Conservation (phyloP, 805 yeast species). For the Sugiyamaella americana region DNA sequence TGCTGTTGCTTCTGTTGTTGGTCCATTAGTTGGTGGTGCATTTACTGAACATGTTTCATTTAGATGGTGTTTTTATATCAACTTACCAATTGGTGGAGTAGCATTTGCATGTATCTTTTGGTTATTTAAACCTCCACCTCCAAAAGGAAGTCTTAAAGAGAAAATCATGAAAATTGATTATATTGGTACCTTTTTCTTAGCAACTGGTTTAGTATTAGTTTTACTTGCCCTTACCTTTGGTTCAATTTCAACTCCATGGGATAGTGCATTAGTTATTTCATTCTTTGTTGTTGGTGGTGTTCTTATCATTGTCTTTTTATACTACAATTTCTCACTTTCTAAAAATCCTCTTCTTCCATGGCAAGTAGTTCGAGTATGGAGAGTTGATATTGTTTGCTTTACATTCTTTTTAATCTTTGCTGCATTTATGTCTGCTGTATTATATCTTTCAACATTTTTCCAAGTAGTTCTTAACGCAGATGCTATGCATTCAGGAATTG, state of each 20-base stretch:
- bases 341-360: neutral
- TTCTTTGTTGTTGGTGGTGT: slow-evolving; percentile 40
- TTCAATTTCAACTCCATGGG: slow-evolving; percentile 46
- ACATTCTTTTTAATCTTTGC: slow-evolving; percentile 10
- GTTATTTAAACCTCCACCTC: slow-evolving; percentile 27
- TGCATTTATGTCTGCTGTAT: slow-evolving; percentile 40
- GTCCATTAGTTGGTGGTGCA: slow-evolving; percentile 52
- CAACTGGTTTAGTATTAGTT: slow-evolving; percentile 38
- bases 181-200: slow-evolving; percentile 46
- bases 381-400: neutral
- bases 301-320: slow-evolving; percentile 38
- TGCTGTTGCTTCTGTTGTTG: slow-evolving; percentile 34
- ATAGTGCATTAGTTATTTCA: slow-evolving; percentile 43
- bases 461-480: slow-evolving; percentile 39
- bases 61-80: slow-evolving; percentile 48
- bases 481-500: slow-evolving; percentile 37
- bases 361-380: neutral
- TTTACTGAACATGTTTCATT: slow-evolving; percentile 42
- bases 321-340: slow-evolving; percentile 26
- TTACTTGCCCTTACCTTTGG: slow-evolving; percentile 53
- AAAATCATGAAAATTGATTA: slow-evolving; percentile 47
- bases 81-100: slow-evolving; percentile 37
- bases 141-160: slow-evolving; percentile 35
- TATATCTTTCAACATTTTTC: slow-evolving; percentile 44
- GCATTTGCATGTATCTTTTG: slow-evolving; percentile 24